phyloP scores from a whole-genome alignment of 2,329 filamentous ascomycete species.

The Aspergillus ochraceus region DNA sequence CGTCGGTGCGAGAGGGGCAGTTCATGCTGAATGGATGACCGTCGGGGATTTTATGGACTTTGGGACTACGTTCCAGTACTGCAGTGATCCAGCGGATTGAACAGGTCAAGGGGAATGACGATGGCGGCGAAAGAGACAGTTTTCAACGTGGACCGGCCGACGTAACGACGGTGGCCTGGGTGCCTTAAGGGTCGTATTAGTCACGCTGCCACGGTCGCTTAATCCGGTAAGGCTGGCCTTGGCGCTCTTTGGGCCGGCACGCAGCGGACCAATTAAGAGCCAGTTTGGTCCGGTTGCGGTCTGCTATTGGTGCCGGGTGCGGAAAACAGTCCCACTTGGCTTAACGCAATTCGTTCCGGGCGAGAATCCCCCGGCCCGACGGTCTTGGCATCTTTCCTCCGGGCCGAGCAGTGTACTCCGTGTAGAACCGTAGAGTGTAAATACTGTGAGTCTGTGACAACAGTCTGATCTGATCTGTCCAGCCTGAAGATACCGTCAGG shows the following conservation, averaged over 20 bases:
- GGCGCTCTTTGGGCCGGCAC: background rate
- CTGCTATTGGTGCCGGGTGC: background rate
- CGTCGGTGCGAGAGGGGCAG: slow-evolving; percentile 56
- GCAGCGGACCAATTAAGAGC: background rate
- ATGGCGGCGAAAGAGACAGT: background rate
- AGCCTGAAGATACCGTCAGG: too few species aligned
- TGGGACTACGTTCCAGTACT: too few species aligned
- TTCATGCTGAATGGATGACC: slow-evolving; percentile 45
- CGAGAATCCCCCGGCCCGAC: background rate
- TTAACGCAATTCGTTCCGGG: background rate
- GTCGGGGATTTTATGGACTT: background rate
- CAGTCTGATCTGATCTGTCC: background rate
- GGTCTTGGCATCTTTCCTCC: background rate
- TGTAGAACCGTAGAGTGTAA: too few species aligned
- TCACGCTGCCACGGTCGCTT: too few species aligned
- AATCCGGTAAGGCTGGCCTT: background rate
- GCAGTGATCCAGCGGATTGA: background rate
- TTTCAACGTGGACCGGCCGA: background rate
- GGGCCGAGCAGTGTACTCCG: background rate
- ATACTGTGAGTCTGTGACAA: too few species aligned
- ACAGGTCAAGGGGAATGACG: background rate
- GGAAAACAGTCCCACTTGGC: background rate
- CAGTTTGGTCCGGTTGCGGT: background rate
- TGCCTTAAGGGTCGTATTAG: too few species aligned
- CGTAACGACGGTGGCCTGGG: background rate